Base-by-base conservation (phyloP, 1,284 basidiomycete genomes). In the Phlebopus sp. region DNA sequence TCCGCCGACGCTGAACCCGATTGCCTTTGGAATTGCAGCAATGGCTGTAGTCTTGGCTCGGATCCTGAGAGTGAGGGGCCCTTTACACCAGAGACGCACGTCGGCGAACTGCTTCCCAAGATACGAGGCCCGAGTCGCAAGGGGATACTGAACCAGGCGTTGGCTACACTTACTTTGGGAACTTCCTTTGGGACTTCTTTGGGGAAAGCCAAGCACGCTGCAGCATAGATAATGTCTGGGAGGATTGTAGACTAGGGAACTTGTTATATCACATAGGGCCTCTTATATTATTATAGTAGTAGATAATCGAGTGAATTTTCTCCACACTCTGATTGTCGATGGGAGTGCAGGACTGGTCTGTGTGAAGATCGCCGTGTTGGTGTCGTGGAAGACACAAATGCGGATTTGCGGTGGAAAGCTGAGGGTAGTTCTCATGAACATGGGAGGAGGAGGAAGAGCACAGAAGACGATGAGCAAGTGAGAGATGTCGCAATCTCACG, bases 81-180 rank as follows among this genome's bases (percentile, higher is more conserved):
- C n/a, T 70, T 74, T 52, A 79, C 76, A 7, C 76, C 76, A 37
- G 69, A 67, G 31, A 70, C 71, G 10, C 57, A 64, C 45, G 55
- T 76, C 19, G 54, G 66, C n/a, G 69, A 72, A 42, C 71, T 69
- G 29, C 59, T 59, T 21, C 58, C 71, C 37, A 69, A 70, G 32
- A 68, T 77, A 42, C 70, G 69, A 42, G 73, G 72, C 39, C 38
- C 47, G 2, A 23, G 30, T n/a, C 54, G 64, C 15, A 68, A 66
- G 42, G 70, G 69, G 45, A 64, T 55, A 34, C 55, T 74, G 21
- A 15, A 14, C 23, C 7, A 39, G 37, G 23, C 5, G n/a, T 4
- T 39, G 18, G 23, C 14, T 19, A 32, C 31, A 18, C 66, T 57
- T 6, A n/a, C 17, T 17, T 17, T 44, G 42, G 37, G 37, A 40